A percentile compares a stretch with the other conserved stretches of the same genome.
Conservation (phyloP, 495 filamentous ascomycete genomes). For the Immersiella caudata region DNA sequence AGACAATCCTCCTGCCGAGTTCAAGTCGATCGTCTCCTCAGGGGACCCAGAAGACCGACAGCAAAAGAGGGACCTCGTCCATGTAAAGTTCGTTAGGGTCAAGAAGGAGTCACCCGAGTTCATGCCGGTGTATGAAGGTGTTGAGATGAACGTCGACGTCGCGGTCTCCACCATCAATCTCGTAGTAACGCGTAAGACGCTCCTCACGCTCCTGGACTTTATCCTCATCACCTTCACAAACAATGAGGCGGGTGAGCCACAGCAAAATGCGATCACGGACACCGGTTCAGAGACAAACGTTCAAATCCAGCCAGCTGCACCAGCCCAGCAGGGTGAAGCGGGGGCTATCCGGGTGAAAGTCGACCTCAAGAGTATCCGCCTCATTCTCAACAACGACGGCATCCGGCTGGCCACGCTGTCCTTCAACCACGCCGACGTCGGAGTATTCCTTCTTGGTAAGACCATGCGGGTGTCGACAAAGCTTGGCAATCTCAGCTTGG, state of each 20-base stretch:
- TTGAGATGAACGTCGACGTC: constrained; percentile 90
- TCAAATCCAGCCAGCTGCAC: constrained; percentile 36
- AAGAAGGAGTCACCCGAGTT: constrained; percentile 93
- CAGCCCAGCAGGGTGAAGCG: constrained; percentile 36
- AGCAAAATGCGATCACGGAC: constrained; percentile 42
- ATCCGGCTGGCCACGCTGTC: constrained; percentile 91
- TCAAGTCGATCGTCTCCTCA: constrained; percentile 93
- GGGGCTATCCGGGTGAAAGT: constrained; percentile 75
- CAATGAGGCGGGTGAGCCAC: constrained; percentile 46
- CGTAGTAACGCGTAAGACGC: constrained; percentile 87
- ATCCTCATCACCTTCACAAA: constrained; percentile 92
- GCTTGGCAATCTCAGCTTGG: constrained; percentile 81
- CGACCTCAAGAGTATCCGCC: constrained; percentile 84
- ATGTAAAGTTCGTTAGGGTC: constrained; percentile 84
- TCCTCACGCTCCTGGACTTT: constrained; percentile 94
- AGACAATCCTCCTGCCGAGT: constrained; percentile 84
- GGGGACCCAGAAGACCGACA: constrained; percentile 69
- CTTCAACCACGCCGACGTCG: constrained; percentile 87
- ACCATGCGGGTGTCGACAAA: constrained; percentile 84
- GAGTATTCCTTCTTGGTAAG: constrained; percentile 81
- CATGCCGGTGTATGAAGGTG: constrained; percentile 83
- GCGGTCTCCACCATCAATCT: constrained; percentile 94
- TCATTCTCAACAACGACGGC: constrained; percentile 98
- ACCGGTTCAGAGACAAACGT: constrained; percentile 43
- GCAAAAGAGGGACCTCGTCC: constrained; percentile 78